These are phyloP conservation scores for Ascochyta viciae-villosae DNA, from an alignment of 2,329 filamentous ascomycete genomes.

Conservation along the genomic window DNA sequence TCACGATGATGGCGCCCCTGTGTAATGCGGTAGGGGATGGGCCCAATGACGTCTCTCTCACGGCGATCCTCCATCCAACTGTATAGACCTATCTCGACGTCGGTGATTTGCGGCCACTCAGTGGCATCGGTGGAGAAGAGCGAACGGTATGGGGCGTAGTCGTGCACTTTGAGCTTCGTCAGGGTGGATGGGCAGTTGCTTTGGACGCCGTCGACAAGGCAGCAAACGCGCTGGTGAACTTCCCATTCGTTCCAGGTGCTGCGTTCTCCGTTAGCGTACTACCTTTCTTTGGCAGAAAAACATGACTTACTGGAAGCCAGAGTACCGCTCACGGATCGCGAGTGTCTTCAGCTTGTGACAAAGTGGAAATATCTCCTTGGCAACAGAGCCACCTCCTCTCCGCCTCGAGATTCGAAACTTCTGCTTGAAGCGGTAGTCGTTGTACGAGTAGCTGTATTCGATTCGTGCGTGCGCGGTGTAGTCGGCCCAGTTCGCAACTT, in stretches of 20 bases:
- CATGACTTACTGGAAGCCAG: constrained; percentile 38
- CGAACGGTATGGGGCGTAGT: constrained; percentile 45
- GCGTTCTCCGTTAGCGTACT: constrained; percentile 12
- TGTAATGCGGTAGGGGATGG: constrained; percentile 43
- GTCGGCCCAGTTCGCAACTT: constrained; percentile 48
- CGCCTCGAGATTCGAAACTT: constrained; percentile 45
- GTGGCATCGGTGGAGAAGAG: constrained; percentile 44
- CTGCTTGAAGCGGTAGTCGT: constrained; percentile 47
- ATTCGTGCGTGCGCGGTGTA: constrained; percentile 46
- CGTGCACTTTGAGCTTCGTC: constrained; percentile 43
- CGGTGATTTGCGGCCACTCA: constrained; percentile 39
- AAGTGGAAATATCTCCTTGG: constrained; percentile 41
- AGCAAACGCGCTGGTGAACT: constrained; percentile 48
- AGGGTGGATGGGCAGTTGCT: constrained; percentile 40
- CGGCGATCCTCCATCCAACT: constrained; percentile 47
- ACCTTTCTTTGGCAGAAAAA: not conserved
- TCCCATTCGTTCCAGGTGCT: constrained; percentile 49
- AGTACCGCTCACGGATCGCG: constrained; percentile 43
- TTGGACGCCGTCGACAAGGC: constrained; percentile 43
- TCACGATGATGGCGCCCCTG: constrained; percentile 44
- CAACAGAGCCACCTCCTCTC: constrained; percentile 43
- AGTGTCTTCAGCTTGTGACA: constrained; percentile 43
- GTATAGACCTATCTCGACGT: constrained; percentile 43
- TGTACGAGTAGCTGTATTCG: constrained; percentile 47
- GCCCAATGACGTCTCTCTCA: constrained; percentile 43